Conservation (phyloP, 768 basidiomycete genomes). For the Suillus tomentosus region DNA sequence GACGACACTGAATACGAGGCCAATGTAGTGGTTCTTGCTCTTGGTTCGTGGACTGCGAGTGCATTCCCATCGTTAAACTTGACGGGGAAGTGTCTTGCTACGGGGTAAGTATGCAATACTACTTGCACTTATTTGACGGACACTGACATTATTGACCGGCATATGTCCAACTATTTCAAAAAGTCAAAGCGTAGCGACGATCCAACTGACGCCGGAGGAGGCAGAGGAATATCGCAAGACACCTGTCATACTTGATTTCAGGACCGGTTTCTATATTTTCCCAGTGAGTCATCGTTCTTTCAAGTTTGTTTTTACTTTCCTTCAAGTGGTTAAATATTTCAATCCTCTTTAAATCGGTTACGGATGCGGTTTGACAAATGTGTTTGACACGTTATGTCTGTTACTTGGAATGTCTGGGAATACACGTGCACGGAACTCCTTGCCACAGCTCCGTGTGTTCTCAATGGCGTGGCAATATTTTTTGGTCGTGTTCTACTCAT, state of each 20-base stretch:
- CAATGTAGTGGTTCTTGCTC: slow-evolving; percentile 66
- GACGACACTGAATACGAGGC: slow-evolving; percentile 59
- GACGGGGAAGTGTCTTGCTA: slow-evolving; percentile 61
- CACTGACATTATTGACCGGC: background rate
- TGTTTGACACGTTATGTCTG: background rate
- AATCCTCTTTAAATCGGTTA: background rate
- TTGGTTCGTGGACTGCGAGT: slow-evolving; percentile 87
- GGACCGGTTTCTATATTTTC: slow-evolving; percentile 79
- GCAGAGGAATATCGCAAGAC: slow-evolving; percentile 56
- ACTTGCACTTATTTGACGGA: background rate
- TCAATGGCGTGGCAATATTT: background rate
- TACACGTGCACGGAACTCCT: background rate
- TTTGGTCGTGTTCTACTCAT: background rate
- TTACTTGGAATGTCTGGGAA: background rate
- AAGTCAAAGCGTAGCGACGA: slow-evolving; percentile 78
- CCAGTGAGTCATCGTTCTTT: slow-evolving; percentile 52
- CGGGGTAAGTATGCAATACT: slow-evolving; percentile 61
- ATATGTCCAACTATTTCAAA: background rate
- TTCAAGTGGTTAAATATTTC: background rate
- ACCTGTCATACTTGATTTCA: slow-evolving; percentile 75
- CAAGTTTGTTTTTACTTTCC: background rate
- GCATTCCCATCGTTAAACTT: slow-evolving; percentile 64
- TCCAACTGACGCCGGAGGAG: slow-evolving; percentile 76
- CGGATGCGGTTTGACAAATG: background rate
- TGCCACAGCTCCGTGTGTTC: background rate